Evolutionary conservation across 2,329 filamentous ascomycete genomes (phyloP), one percentile per base, ranked within the genome.

Genomic region (Orbilia oligospora): DNA sequence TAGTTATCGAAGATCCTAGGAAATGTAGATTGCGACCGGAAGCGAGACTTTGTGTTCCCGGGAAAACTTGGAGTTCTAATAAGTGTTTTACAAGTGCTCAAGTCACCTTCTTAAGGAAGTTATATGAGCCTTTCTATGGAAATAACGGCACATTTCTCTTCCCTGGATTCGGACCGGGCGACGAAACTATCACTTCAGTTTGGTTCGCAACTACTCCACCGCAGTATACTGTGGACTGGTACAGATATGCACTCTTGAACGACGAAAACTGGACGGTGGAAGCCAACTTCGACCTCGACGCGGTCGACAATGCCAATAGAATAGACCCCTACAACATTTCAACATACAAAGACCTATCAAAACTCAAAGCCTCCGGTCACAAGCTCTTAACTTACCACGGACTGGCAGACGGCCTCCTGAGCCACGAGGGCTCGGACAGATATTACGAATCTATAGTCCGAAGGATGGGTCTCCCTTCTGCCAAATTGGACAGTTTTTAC

Each of bases 351-450:
- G 83, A 86, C 36, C 82, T 87, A 5, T 81, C 85, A 0, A 73
- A 80, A 0, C 86, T 86, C 81, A 83, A 83, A 14, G 80, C 83
- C 9, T 83, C 84, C 2, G 86, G 86, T 5, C 83, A 85, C 12
- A 87, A 86, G 81, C 83, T 87, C 18, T 49, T 88, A 6, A 83
- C 86, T 81, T 88, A 87, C 81, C 87, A 88, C 77, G 87, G 87
- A 0, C 82, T 84, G 8, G 82, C 84, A 0, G 86, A 87, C 76
- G 71, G 84, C 82, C 82, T 86, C 3, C 84, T 87, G 69, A 84
- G 85, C 14, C 22, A 38, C 8, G 64, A 76, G 33, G 46, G 8
- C 14, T 76, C 71, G 3, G 53, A 76, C 16, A 27, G 65, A 51
- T 76, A 76, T 41, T 76, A 76, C 46, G 65, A 76, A 38, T 76